Percentiles rank a stretch among this genome's conserved stretches.
Conservation (phyloP, 208 protist species). For the Histomonas meleagridis region DNA sequence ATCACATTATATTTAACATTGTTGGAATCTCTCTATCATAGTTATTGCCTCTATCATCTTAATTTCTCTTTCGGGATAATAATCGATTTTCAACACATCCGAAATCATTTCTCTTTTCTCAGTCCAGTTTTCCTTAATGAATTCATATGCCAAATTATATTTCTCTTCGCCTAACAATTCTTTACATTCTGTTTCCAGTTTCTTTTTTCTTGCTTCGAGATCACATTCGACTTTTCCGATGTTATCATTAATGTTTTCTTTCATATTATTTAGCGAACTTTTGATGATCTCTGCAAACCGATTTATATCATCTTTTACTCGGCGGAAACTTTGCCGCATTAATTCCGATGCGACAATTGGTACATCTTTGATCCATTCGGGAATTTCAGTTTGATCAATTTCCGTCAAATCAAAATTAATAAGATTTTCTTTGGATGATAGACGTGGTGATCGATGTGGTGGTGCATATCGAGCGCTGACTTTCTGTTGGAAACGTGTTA, state of each 20-base stretch:
- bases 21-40: background rate
- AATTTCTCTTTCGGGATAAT: background rate
- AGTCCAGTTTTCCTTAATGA: background rate
- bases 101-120: background rate
- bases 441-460: background rate
- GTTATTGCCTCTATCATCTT: constrained; percentile 16
- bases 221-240: background rate
- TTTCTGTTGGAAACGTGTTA: background rate
- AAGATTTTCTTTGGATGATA: too few species aligned
- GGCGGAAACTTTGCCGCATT: background rate
- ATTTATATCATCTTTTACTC: background rate
- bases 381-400: background rate
- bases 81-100: background rate
- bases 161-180: background rate
- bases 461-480: background rate
- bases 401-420: too few species aligned
- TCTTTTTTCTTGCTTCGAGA: background rate
- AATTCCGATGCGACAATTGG: background rate
- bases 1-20: too few species aligned
- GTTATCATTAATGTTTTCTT: background rate
- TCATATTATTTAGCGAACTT: background rate
- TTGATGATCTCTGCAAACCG: background rate
- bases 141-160: background rate
- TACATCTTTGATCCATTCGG: background rate
- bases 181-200: background rate